phyloP scores from a whole-genome alignment of 2,329 filamentous ascomycete species.

The Pseudogymnoascus sp. region DNA sequence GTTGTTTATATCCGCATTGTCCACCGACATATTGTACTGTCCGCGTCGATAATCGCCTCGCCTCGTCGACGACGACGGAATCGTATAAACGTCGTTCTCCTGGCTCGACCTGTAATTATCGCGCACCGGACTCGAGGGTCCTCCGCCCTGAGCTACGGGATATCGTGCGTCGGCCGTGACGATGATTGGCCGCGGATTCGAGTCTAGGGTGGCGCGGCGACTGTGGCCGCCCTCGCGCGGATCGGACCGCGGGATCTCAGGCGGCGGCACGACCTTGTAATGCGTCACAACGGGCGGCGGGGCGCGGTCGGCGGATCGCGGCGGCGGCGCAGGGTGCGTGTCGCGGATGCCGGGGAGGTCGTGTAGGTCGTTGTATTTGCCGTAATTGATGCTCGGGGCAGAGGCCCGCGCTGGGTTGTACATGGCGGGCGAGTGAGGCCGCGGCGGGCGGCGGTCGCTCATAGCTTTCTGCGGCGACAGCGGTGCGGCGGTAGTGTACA shows the following conservation, averaged over 20 bases:
- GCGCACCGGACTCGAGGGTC: conserved; percentile 41
- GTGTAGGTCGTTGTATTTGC: conserved; percentile 47
- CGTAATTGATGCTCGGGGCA: conserved; percentile 43
- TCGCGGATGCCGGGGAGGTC: conserved; percentile 38
- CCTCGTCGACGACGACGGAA: conserved; percentile 45
- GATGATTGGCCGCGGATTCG: conserved; percentile 42
- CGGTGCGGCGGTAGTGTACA: not conserved
- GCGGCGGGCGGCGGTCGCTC: conserved; percentile 36
- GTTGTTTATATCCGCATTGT: conserved; percentile 38
- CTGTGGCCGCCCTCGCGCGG: conserved; percentile 40
- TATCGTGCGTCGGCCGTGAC: conserved; percentile 39
- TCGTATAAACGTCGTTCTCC: conserved; percentile 43
- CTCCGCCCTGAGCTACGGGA: conserved; percentile 22
- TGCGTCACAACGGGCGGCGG: conserved; percentile 42
- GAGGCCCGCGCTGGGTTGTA: conserved; percentile 46
- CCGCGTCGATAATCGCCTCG: conserved; percentile 32
- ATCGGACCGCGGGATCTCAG: conserved; percentile 38
- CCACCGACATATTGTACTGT: conserved; percentile 40
- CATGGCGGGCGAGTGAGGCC: conserved; percentile 37
- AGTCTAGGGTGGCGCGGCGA: conserved; percentile 42
- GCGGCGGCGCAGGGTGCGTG: conserved; percentile 28
- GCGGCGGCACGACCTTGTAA: conserved; percentile 43
- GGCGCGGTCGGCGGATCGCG: conserved; percentile 31
- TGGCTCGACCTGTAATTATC: conserved; percentile 47
- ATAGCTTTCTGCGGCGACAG: conserved; percentile 25